Evolutionary conservation across 306 rosid genomes (phyloP).

Genomic region (Malus sylvestris): DNA sequence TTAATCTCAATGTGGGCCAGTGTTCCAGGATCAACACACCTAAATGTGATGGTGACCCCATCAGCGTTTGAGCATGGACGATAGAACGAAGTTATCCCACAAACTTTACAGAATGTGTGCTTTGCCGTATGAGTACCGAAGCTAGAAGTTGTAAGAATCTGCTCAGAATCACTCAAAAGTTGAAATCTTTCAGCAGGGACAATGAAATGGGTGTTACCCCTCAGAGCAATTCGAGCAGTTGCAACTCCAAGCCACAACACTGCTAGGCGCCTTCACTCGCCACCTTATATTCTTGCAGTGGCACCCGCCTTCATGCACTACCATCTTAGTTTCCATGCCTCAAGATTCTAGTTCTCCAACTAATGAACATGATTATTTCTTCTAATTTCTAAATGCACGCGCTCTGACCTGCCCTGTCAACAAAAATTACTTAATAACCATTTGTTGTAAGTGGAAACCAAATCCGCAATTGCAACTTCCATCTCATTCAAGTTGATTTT

Average conservation of each 20-base stretch:
- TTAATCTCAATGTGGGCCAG: constrained; percentile 47
- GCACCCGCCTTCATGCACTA: constrained; percentile 76
- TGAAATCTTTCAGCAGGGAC: constrained; percentile 54
- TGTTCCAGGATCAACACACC: constrained; percentile 81
- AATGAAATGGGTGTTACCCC: constrained; percentile 50
- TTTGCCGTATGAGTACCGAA: constrained; percentile 82
- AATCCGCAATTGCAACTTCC: neutral
- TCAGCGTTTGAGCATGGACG: constrained; percentile 81
- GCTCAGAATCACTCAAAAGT: constrained; percentile 52
- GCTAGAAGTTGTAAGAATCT: constrained; percentile 60
- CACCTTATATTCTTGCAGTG: constrained; percentile 80
- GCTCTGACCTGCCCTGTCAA: neutral
- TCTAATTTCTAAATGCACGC: neutral
- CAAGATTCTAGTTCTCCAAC: constrained; percentile 4
- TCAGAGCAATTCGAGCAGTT: constrained; percentile 70
- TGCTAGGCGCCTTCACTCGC: constrained; percentile 53
- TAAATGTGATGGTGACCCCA: constrained; percentile 60
- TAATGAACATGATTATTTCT: neutral
- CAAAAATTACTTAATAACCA: too few species aligned
- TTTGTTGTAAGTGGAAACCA: neutral
- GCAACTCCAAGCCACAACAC: constrained; percentile 72
- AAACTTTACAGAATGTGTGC: constrained; percentile 73
- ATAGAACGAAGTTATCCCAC: constrained; percentile 86
- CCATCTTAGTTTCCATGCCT: constrained; percentile 50
- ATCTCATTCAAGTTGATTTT: neutral